Conservation (phyloP, 805 yeast genomes). For the Candida sanyiensis region DNA sequence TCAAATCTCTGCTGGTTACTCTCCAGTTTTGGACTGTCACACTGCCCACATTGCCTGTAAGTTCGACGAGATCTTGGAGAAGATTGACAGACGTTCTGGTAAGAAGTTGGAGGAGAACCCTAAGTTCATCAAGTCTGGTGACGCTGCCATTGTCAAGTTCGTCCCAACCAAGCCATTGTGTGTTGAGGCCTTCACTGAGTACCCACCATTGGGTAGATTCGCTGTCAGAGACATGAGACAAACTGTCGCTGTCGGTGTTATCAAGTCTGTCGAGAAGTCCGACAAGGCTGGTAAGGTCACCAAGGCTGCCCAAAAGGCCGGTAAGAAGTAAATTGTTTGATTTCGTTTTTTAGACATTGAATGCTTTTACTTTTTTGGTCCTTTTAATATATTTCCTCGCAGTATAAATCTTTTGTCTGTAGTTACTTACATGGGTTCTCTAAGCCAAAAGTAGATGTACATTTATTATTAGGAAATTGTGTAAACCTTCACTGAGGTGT, state of each 20-base stretch:
- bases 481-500: no score
- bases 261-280: slow-evolving; percentile 87
- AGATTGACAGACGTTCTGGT: slow-evolving; percentile 96
- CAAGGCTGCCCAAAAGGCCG: slow-evolving; percentile 68
- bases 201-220: slow-evolving; percentile 98
- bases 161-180: slow-evolving; percentile 91
- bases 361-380: background rate
- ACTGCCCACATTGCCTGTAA: slow-evolving; percentile 91
- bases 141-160: slow-evolving; percentile 90
- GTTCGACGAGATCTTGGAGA: slow-evolving; percentile 89
- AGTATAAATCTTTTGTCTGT: no score
- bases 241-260: slow-evolving; percentile 99
- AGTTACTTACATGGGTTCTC: no score
- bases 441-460: no score
- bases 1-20: slow-evolving; percentile 88
- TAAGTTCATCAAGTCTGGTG: slow-evolving; percentile 93
- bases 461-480: no score
- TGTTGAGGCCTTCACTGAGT: slow-evolving; percentile 91
- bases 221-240: slow-evolving; percentile 99
- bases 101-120: slow-evolving; percentile 88
- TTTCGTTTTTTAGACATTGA: slow-evolving; percentile 2
- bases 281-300: slow-evolving; percentile 87
- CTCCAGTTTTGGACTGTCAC: slow-evolving; percentile 88
- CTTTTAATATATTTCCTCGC: no score
- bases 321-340: slow-evolving; percentile 16